Evolutionary conservation across 1,284 basidiomycete genomes (phyloP), one percentile per base, ranked within the genome.

Genomic region (Sporisorium reilianum): DNA sequence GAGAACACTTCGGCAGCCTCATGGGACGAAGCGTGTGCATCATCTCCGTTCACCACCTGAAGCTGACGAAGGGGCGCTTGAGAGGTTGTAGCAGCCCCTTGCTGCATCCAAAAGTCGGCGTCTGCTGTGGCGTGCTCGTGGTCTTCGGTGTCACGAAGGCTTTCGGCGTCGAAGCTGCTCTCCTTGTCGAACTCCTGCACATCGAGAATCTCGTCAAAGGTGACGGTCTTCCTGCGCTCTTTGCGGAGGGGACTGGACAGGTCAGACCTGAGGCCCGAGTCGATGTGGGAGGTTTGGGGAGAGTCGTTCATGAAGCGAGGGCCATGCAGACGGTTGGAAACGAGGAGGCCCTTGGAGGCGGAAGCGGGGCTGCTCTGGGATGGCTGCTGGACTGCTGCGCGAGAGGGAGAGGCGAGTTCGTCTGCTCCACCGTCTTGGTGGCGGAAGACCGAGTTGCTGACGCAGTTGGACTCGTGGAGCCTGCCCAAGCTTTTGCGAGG

Each of bases 171-270:
- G 52, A 81, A 79, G 64, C 78, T 80, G 64, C 73, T 77, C 57
- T 82, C 80, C 50, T 77, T 75, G 51, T 82, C 79, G 30, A 82
- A 82, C 84, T 96, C 94, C 63, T 95, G 87, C 26, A 97, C 93
- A 75, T 96, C 93, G 73, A 93, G 93, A 9, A 90, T 88, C 75
- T 92, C 90, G 84, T 93, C 89, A 77, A 94, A 97, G 0, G 91
- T 93, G 50, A 97, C 95, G 0, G 91, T 95, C 64, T 82, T 82
- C n/a, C 80, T 60, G 18, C 80, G 61, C 45, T 80, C 78, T 10
- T 41, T 49, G 40, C 70, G 58, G 11, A 49, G 25, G 10, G 64
- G 51, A 18, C 60, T 57, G 5, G 57, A 46, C 3, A 54, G 11
- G 5, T 59, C 51, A 25, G 44, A 30, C 3, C 55, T 38, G 16